These are phyloP conservation scores for Tricladium varicosporioides DNA, from an alignment of 2,329 filamentous ascomycete genomes.

Conservation along the genomic window DNA sequence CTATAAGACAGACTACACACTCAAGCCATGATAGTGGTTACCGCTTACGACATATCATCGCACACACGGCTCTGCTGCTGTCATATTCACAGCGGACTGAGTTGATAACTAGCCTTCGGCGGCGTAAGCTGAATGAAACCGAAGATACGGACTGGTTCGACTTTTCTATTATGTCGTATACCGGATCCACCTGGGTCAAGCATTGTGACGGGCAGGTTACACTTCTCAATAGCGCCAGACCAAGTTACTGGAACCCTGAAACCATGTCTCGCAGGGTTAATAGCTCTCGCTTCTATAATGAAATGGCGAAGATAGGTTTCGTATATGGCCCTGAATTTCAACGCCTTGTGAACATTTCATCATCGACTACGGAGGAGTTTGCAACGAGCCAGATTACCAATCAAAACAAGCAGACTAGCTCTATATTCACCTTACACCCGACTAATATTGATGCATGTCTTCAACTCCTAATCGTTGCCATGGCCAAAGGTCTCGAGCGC, in stretches of 20 bases:
- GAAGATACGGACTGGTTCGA: slow-evolving; percentile 10
- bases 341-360: slow-evolving; percentile 14
- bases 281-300: too few species aligned
- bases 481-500: slow-evolving; percentile 10
- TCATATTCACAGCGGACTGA: slow-evolving; percentile 6
- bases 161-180: slow-evolving; percentile 9
- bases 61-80: slow-evolving; percentile 28
- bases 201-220: slow-evolving; percentile 7
- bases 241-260: too few species aligned
- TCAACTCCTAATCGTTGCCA: slow-evolving; percentile 14
- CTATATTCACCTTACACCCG: slow-evolving; percentile 11
- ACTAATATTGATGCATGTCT: slow-evolving; percentile 13
- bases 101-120: background rate
- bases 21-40: slow-evolving; percentile 20
- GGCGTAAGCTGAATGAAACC: too few species aligned
- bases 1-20: slow-evolving; percentile 18
- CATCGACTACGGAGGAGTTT: background rate
- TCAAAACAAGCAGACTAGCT: background rate
- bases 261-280: too few species aligned
- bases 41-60: slow-evolving; percentile 20
- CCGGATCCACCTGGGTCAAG: slow-evolving; percentile 9
- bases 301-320: slow-evolving; percentile 22
- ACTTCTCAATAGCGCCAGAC: slow-evolving; percentile 1
- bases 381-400: background rate
- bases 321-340: slow-evolving; percentile 29